Base-by-base conservation (phyloP, 163 green algal species). In the Chlamydomonas reinhardtii region DNA sequence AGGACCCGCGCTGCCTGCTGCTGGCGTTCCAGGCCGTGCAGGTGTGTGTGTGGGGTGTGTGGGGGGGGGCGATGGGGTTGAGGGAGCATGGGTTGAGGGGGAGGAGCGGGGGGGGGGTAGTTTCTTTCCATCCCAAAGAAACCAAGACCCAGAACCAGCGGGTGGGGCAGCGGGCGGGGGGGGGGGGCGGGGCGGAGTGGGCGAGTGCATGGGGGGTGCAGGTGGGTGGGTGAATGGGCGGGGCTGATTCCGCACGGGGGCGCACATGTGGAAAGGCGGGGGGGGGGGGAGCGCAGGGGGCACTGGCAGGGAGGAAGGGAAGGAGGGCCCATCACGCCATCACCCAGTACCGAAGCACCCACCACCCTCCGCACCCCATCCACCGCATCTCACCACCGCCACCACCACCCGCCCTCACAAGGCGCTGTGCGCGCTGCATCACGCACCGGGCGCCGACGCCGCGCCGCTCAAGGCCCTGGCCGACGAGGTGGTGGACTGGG, bases 1-100 rank as follows among this genome's bases (percentile, higher is more conserved):
- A 96, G 74, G 97, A 99, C 90, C 97, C 97, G 14, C 92, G 97
- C 52, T 98, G 95, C 91, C 92, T 99, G 56, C 84, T 98, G 62
- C 69, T 92, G 31, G 91, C 93, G 2, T 97, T 99, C 52, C 65
- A 94, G 32, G 86, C 93, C 32, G 76, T 97, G 14, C 24, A 52
- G 88, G 90, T 93, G 71, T 56, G 83, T 66, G 62, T 19, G 71
- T 16, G 39, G 39, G 39, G 8, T 48, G 39, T 5, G 39, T 54
- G 37, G 27, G 3, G 32, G 69, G 69, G 2, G 43, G 43, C 17
- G 8, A 29, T 79, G 73, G 71, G 35, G 19, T n/a, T 76, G 37
- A 8, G 35, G 34, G n/a, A n/a, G n/a, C n/a, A n/a, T n/a, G n/a
- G n/a, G 27, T 76, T 35, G 19, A 25, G 37, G 19, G 43, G 43